Base-by-base conservation (phyloP, 345 rosid species). In the Eucalyptus marginata region DNA sequence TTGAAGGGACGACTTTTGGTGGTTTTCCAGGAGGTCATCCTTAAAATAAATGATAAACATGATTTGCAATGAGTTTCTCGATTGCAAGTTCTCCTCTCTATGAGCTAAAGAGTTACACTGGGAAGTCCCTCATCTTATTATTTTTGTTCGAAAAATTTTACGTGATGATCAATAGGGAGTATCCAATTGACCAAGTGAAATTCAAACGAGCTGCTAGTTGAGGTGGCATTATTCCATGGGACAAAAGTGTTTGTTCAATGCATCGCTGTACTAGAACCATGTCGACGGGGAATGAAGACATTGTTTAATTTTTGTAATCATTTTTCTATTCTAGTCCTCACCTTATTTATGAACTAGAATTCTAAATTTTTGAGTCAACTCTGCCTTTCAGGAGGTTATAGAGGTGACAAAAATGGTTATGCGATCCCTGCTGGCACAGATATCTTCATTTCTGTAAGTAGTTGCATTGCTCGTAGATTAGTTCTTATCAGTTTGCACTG, bases 351-450 rank as follows among this genome's bases (percentile, higher is more conserved):
- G 47, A 76, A 40, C 27, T 76, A 4, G 47, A 76, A 40, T 59
- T 43, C 20, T 43, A 25, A 16, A 18, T 64, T 71, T 16, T 87
- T 46, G 3, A 20, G 33, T 33, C 51, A 20, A 51, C 87, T 89
- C 91, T 33, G 56, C 89, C 86, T 12, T 62, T 86, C 94, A 97
- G 99, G 99, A 88, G 99, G 99, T 90, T 93, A 94, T 90, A 92
- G 90, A 62, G 99, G 99, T 86, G 96, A 94, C 90, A 92, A 93
- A 89, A 92, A 92, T 71, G 99, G 99, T 58, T 95, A 96, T 90
- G 33, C 76, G 86, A 94, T 97, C 84, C 99, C 98, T 54, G 91
- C 94, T 13, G 99, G 99, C 86, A 96, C 99, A 31, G 99, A 97
- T 92, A 93, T 97, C 89, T 97, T 97, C 89, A 62, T 97, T 59